Percentiles rank a stretch among this genome's conserved stretches.
Conservation (phyloP, 2,329 filamentous ascomycete genomes). For the Colletotrichum musae region DNA sequence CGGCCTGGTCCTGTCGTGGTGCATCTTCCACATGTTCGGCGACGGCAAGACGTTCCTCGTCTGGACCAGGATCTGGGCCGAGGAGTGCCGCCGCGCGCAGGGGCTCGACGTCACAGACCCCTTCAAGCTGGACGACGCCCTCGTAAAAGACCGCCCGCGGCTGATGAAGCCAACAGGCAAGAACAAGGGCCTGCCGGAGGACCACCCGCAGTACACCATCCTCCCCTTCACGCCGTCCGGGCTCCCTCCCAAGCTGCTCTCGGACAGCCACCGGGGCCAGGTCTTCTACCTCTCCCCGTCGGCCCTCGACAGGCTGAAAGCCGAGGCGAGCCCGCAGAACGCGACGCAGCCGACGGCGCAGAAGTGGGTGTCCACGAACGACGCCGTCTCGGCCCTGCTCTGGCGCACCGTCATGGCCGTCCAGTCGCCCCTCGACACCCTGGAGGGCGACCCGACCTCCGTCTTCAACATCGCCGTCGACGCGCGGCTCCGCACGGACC, state of each 20-base stretch:
- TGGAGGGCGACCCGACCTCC: constrained; percentile 22
- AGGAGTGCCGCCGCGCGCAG: constrained; percentile 30
- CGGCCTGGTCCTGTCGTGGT: constrained; percentile 27
- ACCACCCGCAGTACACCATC: constrained; percentile 32
- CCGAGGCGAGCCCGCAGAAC: constrained; percentile 23
- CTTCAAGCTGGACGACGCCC: constrained; percentile 11
- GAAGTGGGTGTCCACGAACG: constrained; percentile 31
- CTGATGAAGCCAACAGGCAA: constrained; percentile 9
- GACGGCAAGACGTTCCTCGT: constrained; percentile 20
- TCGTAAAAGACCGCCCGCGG: constrained; percentile 24
- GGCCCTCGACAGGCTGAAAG: constrained; percentile 25
- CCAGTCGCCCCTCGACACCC: constrained; percentile 22
- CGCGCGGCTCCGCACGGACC: constrained; percentile 20
- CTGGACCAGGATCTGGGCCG: constrained; percentile 30
- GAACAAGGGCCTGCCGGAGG: constrained; percentile 10
- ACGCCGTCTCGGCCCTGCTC: constrained; percentile 27
- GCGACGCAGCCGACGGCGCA: constrained; percentile 12
- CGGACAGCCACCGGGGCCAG: constrained; percentile 6
- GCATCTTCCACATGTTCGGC: constrained; percentile 20
- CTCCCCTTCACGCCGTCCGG: constrained; percentile 25
- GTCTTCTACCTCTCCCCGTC: constrained; percentile 31
- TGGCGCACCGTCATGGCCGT: constrained; percentile 31
- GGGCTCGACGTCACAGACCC: constrained; percentile 11
- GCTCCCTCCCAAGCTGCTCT: constrained; percentile 15
- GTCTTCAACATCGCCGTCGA: constrained; percentile 27